phyloP scores from a whole-genome alignment of 192 early-diverging fungal genomes.

The Powellomyces hirtus region DNA sequence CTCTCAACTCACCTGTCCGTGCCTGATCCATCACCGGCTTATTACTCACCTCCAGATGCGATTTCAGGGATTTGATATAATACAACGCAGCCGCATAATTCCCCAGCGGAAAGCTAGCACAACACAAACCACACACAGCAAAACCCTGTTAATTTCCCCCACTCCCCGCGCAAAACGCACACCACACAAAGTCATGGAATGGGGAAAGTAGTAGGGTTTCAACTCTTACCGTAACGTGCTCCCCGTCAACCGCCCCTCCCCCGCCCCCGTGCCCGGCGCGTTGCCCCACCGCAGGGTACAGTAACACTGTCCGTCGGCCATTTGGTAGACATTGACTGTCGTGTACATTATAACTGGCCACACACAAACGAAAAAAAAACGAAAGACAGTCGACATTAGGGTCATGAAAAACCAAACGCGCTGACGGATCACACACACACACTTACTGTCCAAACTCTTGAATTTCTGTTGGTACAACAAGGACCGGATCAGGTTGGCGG shows the following conservation, averaged over 20 bases:
- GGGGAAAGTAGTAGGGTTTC: background rate
- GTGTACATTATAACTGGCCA: slow-evolving; percentile 21
- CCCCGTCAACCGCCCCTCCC: slow-evolving; percentile 5
- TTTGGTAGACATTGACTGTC: slow-evolving; percentile 31
- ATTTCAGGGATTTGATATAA: slow-evolving; percentile 24
- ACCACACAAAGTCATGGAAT: background rate
- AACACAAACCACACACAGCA: too few relatives aligned
- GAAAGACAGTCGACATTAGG: background rate
- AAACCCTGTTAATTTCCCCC: background rate
- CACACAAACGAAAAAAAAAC: background rate
- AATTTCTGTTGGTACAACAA: slow-evolving; percentile 10
- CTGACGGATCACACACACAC: background rate
- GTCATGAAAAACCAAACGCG: background rate
- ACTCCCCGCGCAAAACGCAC: background rate
- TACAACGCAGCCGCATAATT: slow-evolving; percentile 23
- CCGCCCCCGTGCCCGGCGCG: slow-evolving; percentile 19
- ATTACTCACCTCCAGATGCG: slow-evolving; percentile 13
- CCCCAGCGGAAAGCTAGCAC: slow-evolving; percentile 31
- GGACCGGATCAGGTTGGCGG: slow-evolving; percentile 21
- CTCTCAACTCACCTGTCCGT: background rate
- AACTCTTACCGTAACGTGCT: slow-evolving; percentile 17
- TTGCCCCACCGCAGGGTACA: slow-evolving; percentile 35
- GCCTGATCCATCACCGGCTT: slow-evolving; percentile 2
- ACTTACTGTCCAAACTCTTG: background rate
- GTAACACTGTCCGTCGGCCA: slow-evolving; percentile 22